Base-by-base conservation (phyloP, 2,329 filamentous ascomycete species). In the Fusarium vanettenii region DNA sequence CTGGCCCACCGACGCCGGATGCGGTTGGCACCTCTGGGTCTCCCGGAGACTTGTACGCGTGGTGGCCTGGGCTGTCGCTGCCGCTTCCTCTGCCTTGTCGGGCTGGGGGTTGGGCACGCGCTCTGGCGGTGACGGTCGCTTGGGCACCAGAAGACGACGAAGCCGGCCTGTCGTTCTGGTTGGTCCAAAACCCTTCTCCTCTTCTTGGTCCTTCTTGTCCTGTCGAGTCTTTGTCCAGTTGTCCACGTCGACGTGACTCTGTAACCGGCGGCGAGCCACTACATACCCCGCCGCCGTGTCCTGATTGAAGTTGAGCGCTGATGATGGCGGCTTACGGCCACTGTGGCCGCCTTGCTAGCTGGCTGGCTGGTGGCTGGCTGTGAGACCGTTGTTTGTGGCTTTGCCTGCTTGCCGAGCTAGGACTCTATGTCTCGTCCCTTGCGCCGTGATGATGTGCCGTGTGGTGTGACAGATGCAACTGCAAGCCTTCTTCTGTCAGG, bases 111-210 rank as follows among this genome's bases (percentile, higher is more conserved):
- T 75, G 70, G 68, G 75, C 64, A 69, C 70, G 66, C 61, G 57
- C 67, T 74, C 73, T 77, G 64, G 76, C 66, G 76, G 76, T 78
- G 72, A 73, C 74, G 43, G 73, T 67, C 64, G 62, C 72, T 74
- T 75, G 72, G 72, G 72, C 72, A 74, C 37, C 72, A 55, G 31
- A 22, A 25, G 29, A 35, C n/a, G 33, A 52, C 22, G 69, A 67
- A 62, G 62, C 66, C 67, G 60, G 73, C 59, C 64, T 56, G 18
- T 14, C 39, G 41, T 45, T 22, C 60, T 62, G 41, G 60, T 64
- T 55, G 60, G 45, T 31, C 60, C 60, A 31, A 52, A 72, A 37
- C 16, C 29, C 48, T 70, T 59, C 61, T 57, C 43, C 48, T 37
- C 43, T 25, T 45, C 43, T 70, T 35, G 45, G 20, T 63, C 61